Evolutionary conservation across 208 protist genomes (phyloP).

Genomic region (Acanthamoeba healyi): DNA sequence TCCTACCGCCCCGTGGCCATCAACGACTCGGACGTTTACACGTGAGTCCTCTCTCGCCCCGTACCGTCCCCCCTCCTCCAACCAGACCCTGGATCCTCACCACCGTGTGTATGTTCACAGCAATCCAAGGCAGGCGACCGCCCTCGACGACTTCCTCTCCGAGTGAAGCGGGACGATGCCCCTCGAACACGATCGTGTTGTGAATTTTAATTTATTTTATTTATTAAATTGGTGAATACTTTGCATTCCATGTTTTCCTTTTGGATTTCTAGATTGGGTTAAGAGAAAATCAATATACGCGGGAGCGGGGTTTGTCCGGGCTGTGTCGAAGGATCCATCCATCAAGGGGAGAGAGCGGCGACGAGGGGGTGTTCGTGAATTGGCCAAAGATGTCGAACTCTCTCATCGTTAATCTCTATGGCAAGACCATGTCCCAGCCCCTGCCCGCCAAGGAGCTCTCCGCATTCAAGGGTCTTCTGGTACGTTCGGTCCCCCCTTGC

Average conservation of each 20-base stretch:
- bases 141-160: background rate
- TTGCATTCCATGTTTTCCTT: no score
- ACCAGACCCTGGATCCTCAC: no score
- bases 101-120: background rate
- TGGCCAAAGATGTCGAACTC: background rate
- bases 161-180: no score
- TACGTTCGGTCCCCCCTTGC: no score
- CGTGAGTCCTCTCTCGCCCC: background rate
- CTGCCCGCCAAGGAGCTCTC: slow-evolving; percentile 58
- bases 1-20: background rate
- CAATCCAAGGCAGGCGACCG: background rate
- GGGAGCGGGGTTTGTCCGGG: background rate
- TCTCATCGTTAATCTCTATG: slow-evolving; percentile 11
- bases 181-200: background rate
- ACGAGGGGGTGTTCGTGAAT: no score
- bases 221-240: background rate
- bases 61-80: no score
- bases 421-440: slow-evolving; percentile 64
- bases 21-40: background rate
- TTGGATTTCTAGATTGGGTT: no score
- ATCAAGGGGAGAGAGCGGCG: no score
- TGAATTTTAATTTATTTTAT: background rate
- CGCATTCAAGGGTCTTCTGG: slow-evolving; percentile 15
- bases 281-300: no score
- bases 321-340: background rate